Base-by-base conservation (phyloP, 2,329 filamentous ascomycete genomes). In the Diplodia intermedia region DNA sequence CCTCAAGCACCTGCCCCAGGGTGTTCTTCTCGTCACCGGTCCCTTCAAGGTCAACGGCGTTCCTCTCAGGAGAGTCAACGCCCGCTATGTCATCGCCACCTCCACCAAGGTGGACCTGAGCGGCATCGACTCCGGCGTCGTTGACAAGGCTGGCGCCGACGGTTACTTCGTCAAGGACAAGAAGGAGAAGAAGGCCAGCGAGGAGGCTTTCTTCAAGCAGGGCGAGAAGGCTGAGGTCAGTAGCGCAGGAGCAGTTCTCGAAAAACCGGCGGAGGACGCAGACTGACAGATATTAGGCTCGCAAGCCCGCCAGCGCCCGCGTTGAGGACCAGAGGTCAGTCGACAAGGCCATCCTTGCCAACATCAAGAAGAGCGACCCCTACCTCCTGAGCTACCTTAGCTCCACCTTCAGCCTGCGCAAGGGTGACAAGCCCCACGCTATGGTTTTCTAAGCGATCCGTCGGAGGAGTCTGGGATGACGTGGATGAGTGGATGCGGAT, bases 31-130 rank as follows among this genome's bases (percentile, higher is more conserved):
- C 83, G 93, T 99, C 79, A 99, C 95, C 82, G 95, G 95, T 79
- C 95, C 95, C 82, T 99, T 98, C 92, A 99, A 98, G 91, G 91
- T 99, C 87, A 99, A 99, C 88, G 95, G 95, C 84, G 95, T 99
- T 75, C 95, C 95, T 77, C 91, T 99, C 80, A 91, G 95, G 86
- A 90, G 87, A 84, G 92, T 96, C 82, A 96, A 96, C 87, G 87
- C 92, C 82, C 90, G 92, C 85, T 96, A 95, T 85, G 92, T 96
- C 81, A 96, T 96, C 82, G 92, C 92, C 80, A 96, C 92, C 79
- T 93, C 90, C 78, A 89, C 90, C 82, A 92, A 90, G 85, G 88
- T 97, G 80, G 90, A 94, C 82, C 84, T 99, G 79, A 86, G 87
- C 75, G 92, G 93, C 79, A 85, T 99, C 77, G 94, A 98, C 85